Conservation (phyloP, 805 yeast species). For the Vanderwaltozyma yarrowii region DNA sequence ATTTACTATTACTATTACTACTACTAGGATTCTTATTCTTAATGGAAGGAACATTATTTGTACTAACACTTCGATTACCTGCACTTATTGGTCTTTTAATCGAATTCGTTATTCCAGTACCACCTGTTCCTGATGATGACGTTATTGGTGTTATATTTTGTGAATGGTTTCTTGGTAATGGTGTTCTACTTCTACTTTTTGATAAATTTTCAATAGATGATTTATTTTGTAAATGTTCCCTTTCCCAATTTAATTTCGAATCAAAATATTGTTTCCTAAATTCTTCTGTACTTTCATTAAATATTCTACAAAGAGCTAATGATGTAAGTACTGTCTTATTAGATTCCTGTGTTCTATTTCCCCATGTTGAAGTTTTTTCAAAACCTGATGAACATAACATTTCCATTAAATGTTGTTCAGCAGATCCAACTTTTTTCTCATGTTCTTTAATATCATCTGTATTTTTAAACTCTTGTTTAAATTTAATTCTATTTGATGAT, state of each 20-base stretch:
- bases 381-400: constrained; percentile 90
- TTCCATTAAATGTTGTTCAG: constrained; percentile 84
- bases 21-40: neutral
- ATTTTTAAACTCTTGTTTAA: constrained; percentile 9
- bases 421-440: constrained; percentile 57
- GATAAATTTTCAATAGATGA: constrained; percentile 36
- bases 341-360: constrained; percentile 72
- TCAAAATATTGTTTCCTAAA: constrained; percentile 14
- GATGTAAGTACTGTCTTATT: constrained; percentile 76
- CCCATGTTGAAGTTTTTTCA: constrained; percentile 60
- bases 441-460: neutral
- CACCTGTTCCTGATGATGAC: neutral
- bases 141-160: neutral
- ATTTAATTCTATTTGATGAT: constrained; percentile 21
- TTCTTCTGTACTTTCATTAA: constrained; percentile 31
- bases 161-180: neutral
- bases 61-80: too few species aligned
- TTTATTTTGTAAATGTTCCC: constrained; percentile 45
- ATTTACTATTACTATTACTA: constrained; percentile 6
- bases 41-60: neutral
- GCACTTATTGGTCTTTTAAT: neutral
- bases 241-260: constrained; percentile 27
- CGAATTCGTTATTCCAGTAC: constrained; percentile 1
- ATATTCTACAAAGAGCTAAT: constrained; percentile 30
- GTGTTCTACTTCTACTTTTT: neutral